phyloP scores from a whole-genome alignment of 2,329 filamentous ascomycete species.

The Lojkania enalia region DNA sequence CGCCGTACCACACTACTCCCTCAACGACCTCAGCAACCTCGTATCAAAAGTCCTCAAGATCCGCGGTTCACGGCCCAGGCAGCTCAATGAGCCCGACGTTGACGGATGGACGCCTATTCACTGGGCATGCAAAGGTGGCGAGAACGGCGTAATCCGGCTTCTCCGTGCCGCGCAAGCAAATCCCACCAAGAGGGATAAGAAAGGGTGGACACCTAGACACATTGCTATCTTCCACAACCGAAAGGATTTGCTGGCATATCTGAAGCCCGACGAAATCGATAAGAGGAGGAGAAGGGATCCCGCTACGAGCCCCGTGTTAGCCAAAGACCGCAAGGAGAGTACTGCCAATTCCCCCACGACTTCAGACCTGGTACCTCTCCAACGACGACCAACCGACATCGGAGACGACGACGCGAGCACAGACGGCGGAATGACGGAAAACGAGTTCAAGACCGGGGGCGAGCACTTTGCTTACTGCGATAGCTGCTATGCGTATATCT shows the following conservation, averaged over 20 bases:
- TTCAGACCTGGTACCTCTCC: neutral
- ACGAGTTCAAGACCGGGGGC: neutral
- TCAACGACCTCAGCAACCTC: neutral
- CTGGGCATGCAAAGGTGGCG: constrained; percentile 1
- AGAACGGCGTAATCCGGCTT: neutral
- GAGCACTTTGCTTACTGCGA: neutral
- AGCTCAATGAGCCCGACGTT: neutral
- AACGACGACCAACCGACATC: neutral
- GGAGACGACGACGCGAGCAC: neutral
- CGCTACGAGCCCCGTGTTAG: neutral
- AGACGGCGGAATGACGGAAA: neutral
- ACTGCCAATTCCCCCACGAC: neutral
- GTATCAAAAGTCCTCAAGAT: constrained; percentile 2
- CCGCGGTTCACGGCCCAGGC: neutral
- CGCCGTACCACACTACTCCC: neutral
- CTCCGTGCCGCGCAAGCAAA: constrained; percentile 3
- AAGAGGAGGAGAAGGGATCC: neutral
- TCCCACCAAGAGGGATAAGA: constrained; percentile 4
- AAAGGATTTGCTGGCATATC: neutral
- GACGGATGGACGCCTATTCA: constrained; percentile 2
- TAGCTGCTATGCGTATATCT: neutral
- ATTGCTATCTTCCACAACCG: constrained; percentile 2
- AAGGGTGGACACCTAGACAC: constrained; percentile 4
- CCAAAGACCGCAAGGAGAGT: neutral
- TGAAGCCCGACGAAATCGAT: constrained; percentile 1